phyloP scores from a whole-genome alignment of 2,329 filamentous ascomycete genomes.

The Penicillium griseofulvum region DNA sequence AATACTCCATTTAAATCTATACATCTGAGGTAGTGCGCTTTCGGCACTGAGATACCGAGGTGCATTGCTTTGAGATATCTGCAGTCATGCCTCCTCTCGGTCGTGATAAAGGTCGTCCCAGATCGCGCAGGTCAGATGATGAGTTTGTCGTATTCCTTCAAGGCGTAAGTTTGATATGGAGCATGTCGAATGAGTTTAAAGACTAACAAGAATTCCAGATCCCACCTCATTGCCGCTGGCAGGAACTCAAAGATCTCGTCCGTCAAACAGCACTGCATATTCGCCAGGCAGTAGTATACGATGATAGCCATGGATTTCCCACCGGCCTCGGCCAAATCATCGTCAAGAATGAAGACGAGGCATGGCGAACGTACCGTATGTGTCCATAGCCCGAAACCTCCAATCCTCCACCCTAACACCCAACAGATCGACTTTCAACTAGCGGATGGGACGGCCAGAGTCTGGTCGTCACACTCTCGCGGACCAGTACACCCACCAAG shows the following conservation, averaged over 20 bases:
- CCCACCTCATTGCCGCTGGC: slow-evolving; percentile 45
- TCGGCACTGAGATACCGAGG: background rate
- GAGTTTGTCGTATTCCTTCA: slow-evolving; percentile 47
- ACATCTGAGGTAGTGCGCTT: slow-evolving; percentile 1
- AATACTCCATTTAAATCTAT: background rate
- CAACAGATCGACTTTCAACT: slow-evolving; percentile 41
- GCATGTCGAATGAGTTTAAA: background rate
- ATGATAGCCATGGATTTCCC: slow-evolving; percentile 43
- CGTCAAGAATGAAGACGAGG: slow-evolving; percentile 46
- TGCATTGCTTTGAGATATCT: background rate
- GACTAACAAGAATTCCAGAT: slow-evolving; percentile 31
- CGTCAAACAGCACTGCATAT: slow-evolving; percentile 46
- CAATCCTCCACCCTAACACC: slow-evolving; percentile 11
- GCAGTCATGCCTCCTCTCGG: slow-evolving; percentile 32
- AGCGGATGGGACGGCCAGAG: slow-evolving; percentile 46
- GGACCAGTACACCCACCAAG: slow-evolving; percentile 40
- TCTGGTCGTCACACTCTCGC: slow-evolving; percentile 42
- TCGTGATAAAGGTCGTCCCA: slow-evolving; percentile 34
- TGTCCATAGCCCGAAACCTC: background rate
- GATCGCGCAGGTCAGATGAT: slow-evolving; percentile 37
- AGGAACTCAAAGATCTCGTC: slow-evolving; percentile 46
- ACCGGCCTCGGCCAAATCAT: slow-evolving; percentile 47
- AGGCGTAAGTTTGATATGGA: slow-evolving; percentile 32
- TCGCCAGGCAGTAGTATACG: slow-evolving; percentile 45
- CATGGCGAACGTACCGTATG: slow-evolving; percentile 45